Base-by-base conservation (phyloP, 352 stramenopile genomes). In the Pythium rhizo-oryzae region DNA sequence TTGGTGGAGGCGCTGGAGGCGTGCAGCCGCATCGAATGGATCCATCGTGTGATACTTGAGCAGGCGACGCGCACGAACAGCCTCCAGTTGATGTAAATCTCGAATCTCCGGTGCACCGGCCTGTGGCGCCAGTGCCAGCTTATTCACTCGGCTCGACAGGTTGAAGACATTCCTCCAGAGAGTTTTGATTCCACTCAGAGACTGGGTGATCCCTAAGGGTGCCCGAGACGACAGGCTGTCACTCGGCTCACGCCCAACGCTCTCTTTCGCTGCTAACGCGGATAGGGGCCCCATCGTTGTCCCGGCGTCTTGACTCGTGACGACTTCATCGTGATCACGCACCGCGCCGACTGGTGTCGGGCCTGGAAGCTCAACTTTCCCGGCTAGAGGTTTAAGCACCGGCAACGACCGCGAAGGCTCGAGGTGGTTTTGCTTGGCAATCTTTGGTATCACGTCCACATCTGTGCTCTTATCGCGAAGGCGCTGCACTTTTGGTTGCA, bases 1-100 rank as follows among this genome's bases (percentile, higher is more conserved):
- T 12, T 71, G 54, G n/a, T 74, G 71, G 24, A 77, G 54, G 8
- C 67, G 44, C 30, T 70, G 64, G 9, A 74, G 56, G 30, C 67
- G 54, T 6, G 71, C 65, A 1, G 64, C 65, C 0, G 67, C 74
- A 39, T 81, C 74, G n/a, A 81, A 81, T 4, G 74, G 74, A 50
- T 81, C 74, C 46, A 78, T 49, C 1, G 53, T 28, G 53, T 72
- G 60, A 52, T 75, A 81, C n/a, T 64, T 74, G 3, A 72, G 50
- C 21, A 81, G 35, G 11, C 53, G 62, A 2, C 44, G 58, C 18
- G 53, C 62, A 1, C 71, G 71, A 8, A 69, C 49, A 24, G 50
- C 41, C 25, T 77, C 71, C 1, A 77, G 21, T 28, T 59, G 37
- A 15, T 50, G 15, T 47, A 65, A 71, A 24, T 74, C 71, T 12